These are phyloP conservation scores for Trichophyton mentagrophytes DNA, from an alignment of 2,329 filamentous ascomycete species.

Conservation along the genomic window DNA sequence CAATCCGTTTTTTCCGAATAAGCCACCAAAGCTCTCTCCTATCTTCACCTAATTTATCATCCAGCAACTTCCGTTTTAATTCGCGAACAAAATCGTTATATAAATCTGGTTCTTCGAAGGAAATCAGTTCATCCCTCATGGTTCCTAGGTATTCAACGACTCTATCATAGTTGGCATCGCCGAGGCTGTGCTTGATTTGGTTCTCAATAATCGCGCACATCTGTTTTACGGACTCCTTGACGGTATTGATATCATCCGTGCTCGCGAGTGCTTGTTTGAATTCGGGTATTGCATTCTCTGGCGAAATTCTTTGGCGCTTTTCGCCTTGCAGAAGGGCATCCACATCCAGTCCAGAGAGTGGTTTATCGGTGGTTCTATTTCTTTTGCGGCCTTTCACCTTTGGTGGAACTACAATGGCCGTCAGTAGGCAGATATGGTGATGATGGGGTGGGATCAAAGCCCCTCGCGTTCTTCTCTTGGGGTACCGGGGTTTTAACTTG, in stretches of 20 bases:
- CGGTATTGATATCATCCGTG: slow-evolving; percentile 47
- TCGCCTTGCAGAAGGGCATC: slow-evolving; percentile 60
- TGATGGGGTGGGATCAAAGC: background rate
- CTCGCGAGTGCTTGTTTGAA: slow-evolving; percentile 67
- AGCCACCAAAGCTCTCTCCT: slow-evolving; percentile 71
- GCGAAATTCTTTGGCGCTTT: slow-evolving; percentile 42
- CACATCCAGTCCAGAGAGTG: slow-evolving; percentile 79
- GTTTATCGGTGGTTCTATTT: slow-evolving; percentile 58
- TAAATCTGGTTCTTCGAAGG: slow-evolving; percentile 58
- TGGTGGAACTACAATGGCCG: slow-evolving; percentile 49
- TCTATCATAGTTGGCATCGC: slow-evolving; percentile 59
- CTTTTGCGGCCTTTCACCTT: slow-evolving; percentile 62
- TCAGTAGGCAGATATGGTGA: background rate
- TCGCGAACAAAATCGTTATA: slow-evolving; percentile 63
- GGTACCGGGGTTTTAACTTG: slow-evolving; percentile 26
- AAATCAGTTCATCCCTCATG: slow-evolving; percentile 63
- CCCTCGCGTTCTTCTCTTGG: background rate
- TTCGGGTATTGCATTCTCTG: slow-evolving; percentile 71
- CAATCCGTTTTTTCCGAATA: slow-evolving; percentile 53
- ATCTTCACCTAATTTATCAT: slow-evolving; percentile 60
- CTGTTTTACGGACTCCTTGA: slow-evolving; percentile 58
- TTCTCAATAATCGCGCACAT: slow-evolving; percentile 59
- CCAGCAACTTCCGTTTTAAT: slow-evolving; percentile 60
- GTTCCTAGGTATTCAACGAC: slow-evolving; percentile 64
- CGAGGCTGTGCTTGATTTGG: slow-evolving; percentile 60